Evolutionary conservation across 2,329 filamentous ascomycete genomes (phyloP), one percentile per base, ranked within the genome.

Genomic region (Colletotrichum limetticola): DNA sequence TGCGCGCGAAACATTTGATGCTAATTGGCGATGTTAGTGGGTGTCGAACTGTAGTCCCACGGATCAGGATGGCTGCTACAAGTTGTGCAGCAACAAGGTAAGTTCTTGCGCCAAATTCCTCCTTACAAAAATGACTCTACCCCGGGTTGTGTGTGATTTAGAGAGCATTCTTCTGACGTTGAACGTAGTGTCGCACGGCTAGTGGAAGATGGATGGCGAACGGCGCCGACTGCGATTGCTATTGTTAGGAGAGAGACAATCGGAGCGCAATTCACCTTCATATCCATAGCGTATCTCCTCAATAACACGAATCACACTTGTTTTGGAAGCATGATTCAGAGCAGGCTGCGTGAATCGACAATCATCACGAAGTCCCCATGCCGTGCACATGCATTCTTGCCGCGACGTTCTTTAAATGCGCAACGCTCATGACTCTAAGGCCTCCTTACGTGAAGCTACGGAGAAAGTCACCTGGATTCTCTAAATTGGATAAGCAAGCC

Each of bases 181-280:
- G 14, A 6, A 19, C 30, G 1, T 1, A 66, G 63, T 66, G 53
- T 35, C 53, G 63, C 3, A 42, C 32, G 42, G 12, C 9, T 4
- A 26, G 19, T 16, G 42, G 30, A 3, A 35, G 56, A 22, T 30
- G 19, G 9, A 55, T 62, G 65, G 65, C 56, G 14, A 55, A 68
- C 28, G 57, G 57, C 1, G 22, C 42, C 9, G 65, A 55, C 22
- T 68, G 42, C 30, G 65, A 68, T 19, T 68, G 57, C 16, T 55
- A 61, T 22, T 68, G 42, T 11, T 49, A 49, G 42, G 24, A 55
- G 12, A 19, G n/a, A 28, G 52, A 5, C 22, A 26, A 12, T 28
- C 5, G 2, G 52, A 14, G 24, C 19, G n/a, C 24, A 26, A 0
- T n/a, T 12, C 0, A 53, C 19, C 7, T 9, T 55, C 0, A 12